A percentile compares a stretch with the other conserved stretches of the same genome.
Conservation (phyloP, 768 basidiomycete species). For the Russula emetica region DNA sequence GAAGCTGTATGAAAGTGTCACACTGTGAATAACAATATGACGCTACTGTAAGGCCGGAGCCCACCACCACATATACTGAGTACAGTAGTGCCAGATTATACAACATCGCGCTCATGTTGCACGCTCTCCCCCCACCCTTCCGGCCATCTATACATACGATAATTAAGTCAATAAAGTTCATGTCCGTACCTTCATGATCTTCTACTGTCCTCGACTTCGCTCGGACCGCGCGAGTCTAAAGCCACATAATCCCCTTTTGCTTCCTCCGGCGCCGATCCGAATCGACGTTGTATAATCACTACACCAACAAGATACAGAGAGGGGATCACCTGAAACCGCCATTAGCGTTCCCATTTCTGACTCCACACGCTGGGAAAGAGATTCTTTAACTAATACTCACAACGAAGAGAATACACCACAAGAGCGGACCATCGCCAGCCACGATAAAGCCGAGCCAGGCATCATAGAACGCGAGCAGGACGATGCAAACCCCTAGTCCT, state of each 20-base stretch:
- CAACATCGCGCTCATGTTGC: background rate
- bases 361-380: too few species aligned
- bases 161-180: background rate
- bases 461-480: slow-evolving; percentile 12
- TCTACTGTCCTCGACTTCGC: background rate
- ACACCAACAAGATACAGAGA: slow-evolving; percentile 11
- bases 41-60: background rate
- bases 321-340: background rate
- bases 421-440: background rate
- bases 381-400: background rate
- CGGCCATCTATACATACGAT: background rate
- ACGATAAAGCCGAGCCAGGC: slow-evolving; percentile 17
- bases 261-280: background rate
- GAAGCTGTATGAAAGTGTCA: too few species aligned
- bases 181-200: background rate
- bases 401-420: slow-evolving; percentile 5
- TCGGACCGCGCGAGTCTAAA: slow-evolving; percentile 1
- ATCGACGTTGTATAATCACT: slow-evolving; percentile 5
- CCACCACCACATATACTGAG: too few species aligned
- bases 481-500: slow-evolving; percentile 1
- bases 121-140: background rate
- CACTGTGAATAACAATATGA: background rate
- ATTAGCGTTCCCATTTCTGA: background rate
- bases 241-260: slow-evolving; percentile 4
- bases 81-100: background rate